Evolutionary conservation across 2,329 filamentous ascomycete genomes (phyloP).

Genomic region (Cordyceps javanica): DNA sequence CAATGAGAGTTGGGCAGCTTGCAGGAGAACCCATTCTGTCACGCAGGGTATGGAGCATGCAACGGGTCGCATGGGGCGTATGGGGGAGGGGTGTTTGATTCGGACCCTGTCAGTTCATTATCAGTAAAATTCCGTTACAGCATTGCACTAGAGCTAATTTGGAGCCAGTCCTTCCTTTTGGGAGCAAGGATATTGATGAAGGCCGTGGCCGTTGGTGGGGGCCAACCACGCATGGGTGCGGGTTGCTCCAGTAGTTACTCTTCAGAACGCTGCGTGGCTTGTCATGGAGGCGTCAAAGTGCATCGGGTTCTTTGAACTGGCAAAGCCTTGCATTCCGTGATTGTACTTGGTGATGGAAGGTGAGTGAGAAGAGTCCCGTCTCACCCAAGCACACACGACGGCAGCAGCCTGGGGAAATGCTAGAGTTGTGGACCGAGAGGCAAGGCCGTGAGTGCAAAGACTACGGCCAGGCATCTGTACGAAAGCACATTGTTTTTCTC

Average conservation of each 20-base stretch:
- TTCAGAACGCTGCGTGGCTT: background rate
- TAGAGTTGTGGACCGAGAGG: constrained; percentile 2
- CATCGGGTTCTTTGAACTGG: background rate
- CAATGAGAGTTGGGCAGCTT: constrained; percentile 1
- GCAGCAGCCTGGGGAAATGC: background rate
- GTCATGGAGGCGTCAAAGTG: constrained; percentile 6
- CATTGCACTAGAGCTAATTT: constrained; percentile 3
- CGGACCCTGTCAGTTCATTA: constrained; percentile 6
- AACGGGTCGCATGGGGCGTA: constrained; percentile 6
- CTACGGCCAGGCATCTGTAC: background rate
- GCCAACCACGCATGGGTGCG: constrained; percentile 12
- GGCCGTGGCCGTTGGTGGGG: constrained; percentile 13
- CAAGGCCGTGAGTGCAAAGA: background rate
- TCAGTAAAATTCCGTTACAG: constrained; percentile 3
- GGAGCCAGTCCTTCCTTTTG: constrained; percentile 4
- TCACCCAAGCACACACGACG: background rate
- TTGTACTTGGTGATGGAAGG: background rate
- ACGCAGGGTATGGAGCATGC: constrained; percentile 10
- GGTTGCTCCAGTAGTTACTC: constrained; percentile 7
- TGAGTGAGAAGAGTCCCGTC: background rate
- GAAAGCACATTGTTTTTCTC: background rate
- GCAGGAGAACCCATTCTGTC: constrained; percentile 7
- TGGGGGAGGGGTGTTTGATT: background rate
- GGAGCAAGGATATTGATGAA: constrained; percentile 11
- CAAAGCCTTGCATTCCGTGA: background rate